Base-by-base conservation (phyloP, 2,329 filamentous ascomycete species). In the Phyllosticta ampelicida region DNA sequence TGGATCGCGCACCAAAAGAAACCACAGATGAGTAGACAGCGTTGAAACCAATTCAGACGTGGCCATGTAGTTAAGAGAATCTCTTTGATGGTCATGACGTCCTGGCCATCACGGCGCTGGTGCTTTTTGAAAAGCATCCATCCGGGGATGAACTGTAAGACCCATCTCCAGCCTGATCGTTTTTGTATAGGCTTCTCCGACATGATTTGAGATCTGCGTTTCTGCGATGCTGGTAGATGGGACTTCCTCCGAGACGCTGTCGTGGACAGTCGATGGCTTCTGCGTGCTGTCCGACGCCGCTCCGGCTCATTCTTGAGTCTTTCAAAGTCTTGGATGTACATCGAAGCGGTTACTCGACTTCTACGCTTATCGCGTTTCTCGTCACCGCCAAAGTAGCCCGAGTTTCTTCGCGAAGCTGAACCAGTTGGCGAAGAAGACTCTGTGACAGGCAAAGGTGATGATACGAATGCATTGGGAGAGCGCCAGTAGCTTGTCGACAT, bases 61-160 rank as follows among this genome's bases (percentile, higher is more conserved):
- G 88, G 86, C 82, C 88, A 87, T 0, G 96, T 77, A 0, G 87
- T 90, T 13, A 70, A 71, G 53, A 91, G 74, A 19, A 90, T 85
- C n/a, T 75, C 68, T 19, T 66, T 70, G 2, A 89, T 66, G 50
- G 19, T 70, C 57, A 19, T 65, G 61, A 1, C 61, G 54, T 1
- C 51, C 5, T 18, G 16, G 28, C 51, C 44, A 11, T 56, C 36
- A n/a, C 36, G 36, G n/a, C 36, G 36, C 6, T 44, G 9, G 9
- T 51, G 49, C 11, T 51, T 26, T 16, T 51, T 51, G 49, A 51
- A 51, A 13, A 51, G n/a, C 18, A 26, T 19, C 16, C 9, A 21
- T 16, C 36, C 36, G 6, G 36, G 36, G 2, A 44, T n/a, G 2
- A 44, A 44, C 3, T 44, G 13, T n/a, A 44, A 44, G 13, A 44